phyloP scores from a whole-genome alignment of 2,329 filamentous ascomycete genomes.

The Endothia cerciana region DNA sequence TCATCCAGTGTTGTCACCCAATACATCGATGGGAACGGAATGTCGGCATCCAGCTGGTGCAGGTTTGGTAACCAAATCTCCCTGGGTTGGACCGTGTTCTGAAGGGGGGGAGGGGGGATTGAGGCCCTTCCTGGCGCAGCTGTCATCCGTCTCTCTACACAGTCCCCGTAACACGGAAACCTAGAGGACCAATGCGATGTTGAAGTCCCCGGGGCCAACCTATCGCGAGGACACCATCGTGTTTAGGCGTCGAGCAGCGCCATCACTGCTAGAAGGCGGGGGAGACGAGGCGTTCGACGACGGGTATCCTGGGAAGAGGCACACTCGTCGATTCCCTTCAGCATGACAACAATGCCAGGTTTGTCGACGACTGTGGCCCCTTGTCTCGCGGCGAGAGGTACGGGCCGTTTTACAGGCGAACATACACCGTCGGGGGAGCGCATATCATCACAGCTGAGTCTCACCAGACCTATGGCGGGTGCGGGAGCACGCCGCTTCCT shows the following conservation, averaged over 20 bases:
- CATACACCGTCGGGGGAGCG: not conserved
- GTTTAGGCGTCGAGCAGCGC: not conserved
- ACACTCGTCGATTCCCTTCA: not conserved
- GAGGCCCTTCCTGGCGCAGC: not conserved
- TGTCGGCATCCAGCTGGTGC: no score
- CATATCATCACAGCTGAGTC: not conserved
- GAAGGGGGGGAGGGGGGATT: not conserved
- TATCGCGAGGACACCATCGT: not conserved
- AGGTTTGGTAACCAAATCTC: no score
- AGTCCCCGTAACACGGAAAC: not conserved
- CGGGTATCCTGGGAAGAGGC: not conserved
- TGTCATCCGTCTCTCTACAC: not conserved
- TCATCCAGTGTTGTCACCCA: no score
- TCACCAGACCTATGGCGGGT: not conserved
- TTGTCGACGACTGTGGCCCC: not conserved
- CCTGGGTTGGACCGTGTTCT: no score
- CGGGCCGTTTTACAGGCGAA: not conserved
- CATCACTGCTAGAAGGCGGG: not conserved
- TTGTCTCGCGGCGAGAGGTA: not conserved
- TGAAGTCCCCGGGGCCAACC: not conserved
- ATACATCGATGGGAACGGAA: no score
- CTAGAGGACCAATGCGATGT: not conserved
- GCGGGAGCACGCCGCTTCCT: not conserved
- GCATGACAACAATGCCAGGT: not conserved
- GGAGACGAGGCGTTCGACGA: not conserved